phyloP scores from a whole-genome alignment of 2,329 filamentous ascomycete genomes.

The Mycocentrospora acerina region DNA sequence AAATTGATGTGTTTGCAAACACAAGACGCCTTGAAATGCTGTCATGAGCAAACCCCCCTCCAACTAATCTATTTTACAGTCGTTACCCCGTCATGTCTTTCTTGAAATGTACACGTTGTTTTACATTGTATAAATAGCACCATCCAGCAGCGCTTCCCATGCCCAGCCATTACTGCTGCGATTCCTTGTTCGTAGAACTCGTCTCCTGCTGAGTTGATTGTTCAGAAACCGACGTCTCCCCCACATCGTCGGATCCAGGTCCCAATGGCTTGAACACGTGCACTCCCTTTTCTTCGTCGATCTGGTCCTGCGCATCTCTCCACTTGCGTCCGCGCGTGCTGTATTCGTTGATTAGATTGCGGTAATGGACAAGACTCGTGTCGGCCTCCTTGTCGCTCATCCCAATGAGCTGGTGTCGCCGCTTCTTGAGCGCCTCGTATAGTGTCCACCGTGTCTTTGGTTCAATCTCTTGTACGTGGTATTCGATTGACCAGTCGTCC shows the following conservation, averaged over 20 bases:
- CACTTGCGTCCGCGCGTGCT: constrained; percentile 60
- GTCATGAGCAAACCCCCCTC: no score
- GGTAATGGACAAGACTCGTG: constrained; percentile 46
- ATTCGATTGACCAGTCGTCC: constrained; percentile 74
- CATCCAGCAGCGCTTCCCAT: not conserved
- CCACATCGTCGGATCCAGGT: constrained; percentile 22
- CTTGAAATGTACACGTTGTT: constrained; percentile 5
- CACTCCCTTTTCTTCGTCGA: constrained; percentile 50
- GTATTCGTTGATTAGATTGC: constrained; percentile 46
- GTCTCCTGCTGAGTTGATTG: not conserved
- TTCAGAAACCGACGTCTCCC: not conserved
- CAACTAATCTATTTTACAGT: not conserved
- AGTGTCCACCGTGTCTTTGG: constrained; percentile 13
- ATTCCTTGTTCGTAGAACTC: not conserved
- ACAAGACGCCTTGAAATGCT: no score
- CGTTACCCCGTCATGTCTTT: constrained; percentile 3
- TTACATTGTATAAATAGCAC: constrained; percentile 1
- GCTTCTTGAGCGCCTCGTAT: constrained; percentile 49
- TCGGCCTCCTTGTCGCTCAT: constrained; percentile 47
- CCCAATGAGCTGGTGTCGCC: constrained; percentile 52
- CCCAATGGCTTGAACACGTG: constrained; percentile 37
- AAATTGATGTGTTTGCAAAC: no score
- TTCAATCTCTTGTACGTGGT: constrained; percentile 64
- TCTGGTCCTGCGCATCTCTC: constrained; percentile 57
- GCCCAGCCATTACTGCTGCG: not conserved